Percentiles rank a stretch among this genome's conserved stretches.
phyloP scores from a whole-genome alignment of 805 yeast species.

The Pichia insulana region DNA sequence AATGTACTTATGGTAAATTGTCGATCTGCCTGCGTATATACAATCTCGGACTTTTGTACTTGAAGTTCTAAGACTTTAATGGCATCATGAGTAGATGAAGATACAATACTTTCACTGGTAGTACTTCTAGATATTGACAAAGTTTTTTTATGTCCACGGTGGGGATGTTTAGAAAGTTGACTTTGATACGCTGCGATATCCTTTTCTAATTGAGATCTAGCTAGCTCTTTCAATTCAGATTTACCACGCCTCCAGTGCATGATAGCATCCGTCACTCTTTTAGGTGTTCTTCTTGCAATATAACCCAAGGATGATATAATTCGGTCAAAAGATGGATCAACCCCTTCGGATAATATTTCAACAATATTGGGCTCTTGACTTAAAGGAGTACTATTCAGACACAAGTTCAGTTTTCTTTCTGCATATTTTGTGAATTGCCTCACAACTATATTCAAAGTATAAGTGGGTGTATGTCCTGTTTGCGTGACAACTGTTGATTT shows the following conservation, averaged over 20 bases:
- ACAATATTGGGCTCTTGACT: conserved; percentile 72
- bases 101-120: background rate
- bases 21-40: conserved; percentile 77
- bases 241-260: conserved; percentile 97
- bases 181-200: conserved; percentile 23
- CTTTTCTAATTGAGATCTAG: conserved; percentile 44
- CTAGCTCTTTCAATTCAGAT: conserved; percentile 70
- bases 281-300: conserved; percentile 82
- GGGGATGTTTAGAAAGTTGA: conserved; percentile 2
- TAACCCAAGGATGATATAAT: conserved; percentile 82
- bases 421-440: conserved; percentile 94
- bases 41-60: conserved; percentile 41
- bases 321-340: conserved; percentile 78
- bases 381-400: conserved; percentile 55
- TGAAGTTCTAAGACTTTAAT: conserved; percentile 19
- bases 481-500: conserved; percentile 23
- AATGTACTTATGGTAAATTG: conserved; percentile 81
- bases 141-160: conserved; percentile 18
- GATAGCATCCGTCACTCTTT: conserved; percentile 93
- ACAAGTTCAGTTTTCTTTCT: conserved; percentile 72
- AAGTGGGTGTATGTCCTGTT: conserved; percentile 66
- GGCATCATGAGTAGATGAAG: conserved; percentile 5
- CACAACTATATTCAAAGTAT: conserved; percentile 87
- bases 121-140: conserved; percentile 14
- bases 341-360: conserved; percentile 74